phyloP scores from a whole-genome alignment of 495 filamentous ascomycete genomes.

The Hypoxylon rickii region DNA sequence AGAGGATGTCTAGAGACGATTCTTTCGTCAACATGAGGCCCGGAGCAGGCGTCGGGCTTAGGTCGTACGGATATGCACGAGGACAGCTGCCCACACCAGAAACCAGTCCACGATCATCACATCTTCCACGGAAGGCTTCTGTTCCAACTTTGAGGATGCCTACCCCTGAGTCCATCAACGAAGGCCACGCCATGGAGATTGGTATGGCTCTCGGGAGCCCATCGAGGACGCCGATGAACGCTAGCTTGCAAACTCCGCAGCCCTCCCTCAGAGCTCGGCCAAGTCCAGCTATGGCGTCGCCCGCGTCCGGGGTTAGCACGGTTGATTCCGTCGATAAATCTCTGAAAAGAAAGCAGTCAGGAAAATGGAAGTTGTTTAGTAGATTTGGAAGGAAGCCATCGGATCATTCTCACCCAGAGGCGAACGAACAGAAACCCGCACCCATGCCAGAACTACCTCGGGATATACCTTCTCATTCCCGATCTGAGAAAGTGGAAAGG shows the following conservation, averaged over 20 bases:
- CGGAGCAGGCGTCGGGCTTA: conserved; percentile 29
- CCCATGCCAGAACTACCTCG: conserved; percentile 9
- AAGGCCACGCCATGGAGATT: conserved; percentile 46
- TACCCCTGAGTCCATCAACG: conserved; percentile 48
- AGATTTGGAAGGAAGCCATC: conserved; percentile 53
- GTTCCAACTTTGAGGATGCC: conserved; percentile 36
- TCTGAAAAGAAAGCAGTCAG: conserved; percentile 52
- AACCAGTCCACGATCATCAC: conserved; percentile 39
- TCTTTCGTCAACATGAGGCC: conserved; percentile 42
- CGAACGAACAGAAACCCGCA: conserved; percentile 17
- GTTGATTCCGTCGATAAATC: conserved; percentile 42
- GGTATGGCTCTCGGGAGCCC: conserved; percentile 66
- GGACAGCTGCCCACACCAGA: conserved; percentile 51
- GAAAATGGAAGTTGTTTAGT: conserved; percentile 55
- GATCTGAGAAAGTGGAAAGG: conserved; percentile 31
- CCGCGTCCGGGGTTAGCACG: conserved; percentile 30
- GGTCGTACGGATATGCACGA: conserved; percentile 38
- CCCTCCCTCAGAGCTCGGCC: conserved; percentile 17
- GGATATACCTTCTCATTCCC: conserved; percentile 5
- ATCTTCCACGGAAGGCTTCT: conserved; percentile 24
- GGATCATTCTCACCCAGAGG: conserved; percentile 24
- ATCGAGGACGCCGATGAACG: conserved; percentile 27
- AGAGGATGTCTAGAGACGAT: conserved; percentile 54
- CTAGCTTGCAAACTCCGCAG: conserved; percentile 20
- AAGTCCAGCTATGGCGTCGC: conserved; percentile 18